phyloP scores from a whole-genome alignment of 805 yeast species.

The Geotrichum ghanense region DNA sequence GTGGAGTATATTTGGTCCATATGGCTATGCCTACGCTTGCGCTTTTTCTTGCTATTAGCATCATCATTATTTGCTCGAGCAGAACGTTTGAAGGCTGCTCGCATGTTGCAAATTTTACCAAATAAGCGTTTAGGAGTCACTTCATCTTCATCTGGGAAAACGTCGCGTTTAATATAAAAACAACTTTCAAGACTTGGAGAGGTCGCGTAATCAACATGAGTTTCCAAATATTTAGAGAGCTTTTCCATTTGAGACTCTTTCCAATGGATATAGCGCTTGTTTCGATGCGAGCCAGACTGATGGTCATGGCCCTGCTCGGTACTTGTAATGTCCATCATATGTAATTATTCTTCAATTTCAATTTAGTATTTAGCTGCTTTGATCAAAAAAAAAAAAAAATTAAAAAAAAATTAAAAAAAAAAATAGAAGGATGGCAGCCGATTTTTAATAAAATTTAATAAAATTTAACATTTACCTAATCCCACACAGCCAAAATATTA shows the following conservation, averaged over 20 bases:
- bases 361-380: no score
- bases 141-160: not conserved
- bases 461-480: not conserved
- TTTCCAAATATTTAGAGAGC: not conserved
- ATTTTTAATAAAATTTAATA: not conserved
- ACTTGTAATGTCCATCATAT: not conserved
- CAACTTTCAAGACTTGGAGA: not conserved
- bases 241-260: conserved; percentile 1
- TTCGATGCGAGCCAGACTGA: not conserved
- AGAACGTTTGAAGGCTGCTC: not conserved
- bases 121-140: not conserved
- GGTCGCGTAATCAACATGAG: not conserved
- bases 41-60: not conserved
- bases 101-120: not conserved
- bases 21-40: not conserved
- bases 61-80: not conserved
- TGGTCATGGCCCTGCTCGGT: no score
- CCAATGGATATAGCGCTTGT: not conserved
- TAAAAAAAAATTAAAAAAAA: no score
- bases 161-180: conserved; percentile 1
- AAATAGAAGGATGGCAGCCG: no score
- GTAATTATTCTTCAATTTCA: no score
- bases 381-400: no score
- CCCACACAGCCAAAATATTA: no score
- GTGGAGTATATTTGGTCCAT: not conserved